Conservation (phyloP, 257 asterid species). For the Solanum tacnaense region DNA sequence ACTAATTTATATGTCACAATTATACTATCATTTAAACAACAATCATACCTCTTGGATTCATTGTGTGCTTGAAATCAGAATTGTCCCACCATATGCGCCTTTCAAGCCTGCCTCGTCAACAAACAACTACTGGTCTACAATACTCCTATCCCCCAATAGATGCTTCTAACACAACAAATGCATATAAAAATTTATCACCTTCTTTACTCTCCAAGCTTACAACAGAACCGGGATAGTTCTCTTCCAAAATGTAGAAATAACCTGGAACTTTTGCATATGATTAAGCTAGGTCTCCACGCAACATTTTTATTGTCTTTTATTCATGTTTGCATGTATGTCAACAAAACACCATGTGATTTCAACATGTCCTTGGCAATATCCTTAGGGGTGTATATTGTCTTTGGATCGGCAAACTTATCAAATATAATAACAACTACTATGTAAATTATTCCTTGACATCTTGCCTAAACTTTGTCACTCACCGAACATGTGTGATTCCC, state of each 20-base stretch:
- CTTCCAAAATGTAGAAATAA: neutral
- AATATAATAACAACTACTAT: neutral
- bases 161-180: neutral
- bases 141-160: neutral
- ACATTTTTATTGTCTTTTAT: too few species aligned
- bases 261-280: neutral
- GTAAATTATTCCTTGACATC: neutral
- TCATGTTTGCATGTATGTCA: neutral
- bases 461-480: too few species aligned
- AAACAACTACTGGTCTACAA: neutral
- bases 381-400: neutral
- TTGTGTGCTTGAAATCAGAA: neutral
- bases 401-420: neutral
- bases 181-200: neutral
- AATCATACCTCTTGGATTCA: neutral
- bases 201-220: neutral
- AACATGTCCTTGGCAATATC: neutral
- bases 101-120: neutral
- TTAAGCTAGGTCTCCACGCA: neutral
- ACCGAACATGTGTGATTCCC: neutral
- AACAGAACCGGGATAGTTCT: neutral
- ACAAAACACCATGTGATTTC: neutral
- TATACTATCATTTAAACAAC: neutral
- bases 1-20: neutral
- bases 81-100: neutral